Conservation (phyloP, 192 early-diverging fungal species). For the Entomortierella beljakovae region DNA sequence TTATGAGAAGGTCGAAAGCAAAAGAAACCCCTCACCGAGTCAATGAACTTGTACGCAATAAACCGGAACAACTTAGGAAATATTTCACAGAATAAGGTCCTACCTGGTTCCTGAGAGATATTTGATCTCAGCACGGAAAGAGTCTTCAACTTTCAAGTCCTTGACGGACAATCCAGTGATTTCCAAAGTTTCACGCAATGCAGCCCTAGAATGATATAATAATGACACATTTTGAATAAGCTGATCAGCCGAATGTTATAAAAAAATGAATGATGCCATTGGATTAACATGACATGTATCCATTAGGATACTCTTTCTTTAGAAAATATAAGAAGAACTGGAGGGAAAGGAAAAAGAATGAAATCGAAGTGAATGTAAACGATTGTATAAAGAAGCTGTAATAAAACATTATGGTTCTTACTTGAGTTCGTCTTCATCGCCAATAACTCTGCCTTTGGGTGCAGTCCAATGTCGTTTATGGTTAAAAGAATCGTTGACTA, state of each 20-base stretch:
- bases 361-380: not conserved
- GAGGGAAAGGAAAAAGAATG: not conserved
- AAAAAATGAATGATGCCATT: no score
- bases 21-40: not conserved
- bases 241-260: slow-evolving; percentile 17
- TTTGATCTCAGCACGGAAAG: slow-evolving; percentile 81
- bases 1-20: no score
- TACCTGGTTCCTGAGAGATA: slow-evolving; percentile 83
- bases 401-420: slow-evolving; percentile 56
- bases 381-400: not conserved
- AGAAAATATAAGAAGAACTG: no score
- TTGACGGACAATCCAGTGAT: slow-evolving; percentile 76
- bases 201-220: slow-evolving; percentile 67
- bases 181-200: slow-evolving; percentile 79
- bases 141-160: slow-evolving; percentile 77
- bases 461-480: slow-evolving; percentile 86
- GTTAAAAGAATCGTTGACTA: slow-evolving; percentile 85
- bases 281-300: no score
- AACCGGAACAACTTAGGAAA: not conserved
- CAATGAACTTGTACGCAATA: not conserved
- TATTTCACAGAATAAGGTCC: not conserved
- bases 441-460: slow-evolving; percentile 83
- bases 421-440: slow-evolving; percentile 86
- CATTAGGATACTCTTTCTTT: no score
- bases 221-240: no score